These are phyloP conservation scores for Claviceps africana DNA, from an alignment of 2,329 filamentous ascomycete genomes.

Conservation along the genomic window DNA sequence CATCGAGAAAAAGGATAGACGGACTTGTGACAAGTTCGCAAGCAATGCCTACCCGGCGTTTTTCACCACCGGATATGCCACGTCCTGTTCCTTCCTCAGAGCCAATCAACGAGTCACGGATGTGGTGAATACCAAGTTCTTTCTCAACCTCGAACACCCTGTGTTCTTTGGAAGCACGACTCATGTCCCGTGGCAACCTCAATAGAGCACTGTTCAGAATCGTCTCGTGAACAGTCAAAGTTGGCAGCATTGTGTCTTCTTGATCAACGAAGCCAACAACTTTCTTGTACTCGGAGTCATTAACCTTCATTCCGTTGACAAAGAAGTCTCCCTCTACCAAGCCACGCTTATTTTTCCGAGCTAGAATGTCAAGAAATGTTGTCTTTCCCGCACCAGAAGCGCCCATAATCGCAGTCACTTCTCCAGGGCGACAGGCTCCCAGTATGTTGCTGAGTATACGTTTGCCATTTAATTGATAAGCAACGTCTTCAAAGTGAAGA, in stretches of 20 bases:
- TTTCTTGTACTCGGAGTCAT: constrained; percentile 71
- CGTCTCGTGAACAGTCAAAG: constrained; percentile 92
- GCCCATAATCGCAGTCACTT: constrained; percentile 95
- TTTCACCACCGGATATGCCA: constrained; percentile 94
- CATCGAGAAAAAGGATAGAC: constrained; percentile 91
- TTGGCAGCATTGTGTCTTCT: constrained; percentile 92
- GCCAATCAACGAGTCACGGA: constrained; percentile 87
- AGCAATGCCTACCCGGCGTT: constrained; percentile 88
- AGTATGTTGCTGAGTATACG: constrained; percentile 68
- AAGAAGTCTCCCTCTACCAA: constrained; percentile 66
- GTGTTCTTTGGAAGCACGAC: constrained; percentile 73
- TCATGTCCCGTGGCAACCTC: constrained; percentile 87
- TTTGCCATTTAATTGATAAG: constrained; percentile 77
- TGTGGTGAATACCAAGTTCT: constrained; percentile 87
- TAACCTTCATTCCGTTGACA: constrained; percentile 84
- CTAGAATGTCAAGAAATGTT: constrained; percentile 89
- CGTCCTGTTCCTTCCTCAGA: constrained; percentile 90
- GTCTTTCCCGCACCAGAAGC: constrained; percentile 96
- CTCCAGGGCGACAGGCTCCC: constrained; percentile 84
- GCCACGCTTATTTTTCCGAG: constrained; percentile 92
- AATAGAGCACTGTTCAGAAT: constrained; percentile 89
- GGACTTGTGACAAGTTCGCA: constrained; percentile 96
- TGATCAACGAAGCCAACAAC: constrained; percentile 97
- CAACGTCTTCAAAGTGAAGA: constrained; percentile 75
- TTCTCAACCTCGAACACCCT: constrained; percentile 85